phyloP scores from a whole-genome alignment of 2,329 filamentous ascomycete species.

The Exophiala sideris region DNA sequence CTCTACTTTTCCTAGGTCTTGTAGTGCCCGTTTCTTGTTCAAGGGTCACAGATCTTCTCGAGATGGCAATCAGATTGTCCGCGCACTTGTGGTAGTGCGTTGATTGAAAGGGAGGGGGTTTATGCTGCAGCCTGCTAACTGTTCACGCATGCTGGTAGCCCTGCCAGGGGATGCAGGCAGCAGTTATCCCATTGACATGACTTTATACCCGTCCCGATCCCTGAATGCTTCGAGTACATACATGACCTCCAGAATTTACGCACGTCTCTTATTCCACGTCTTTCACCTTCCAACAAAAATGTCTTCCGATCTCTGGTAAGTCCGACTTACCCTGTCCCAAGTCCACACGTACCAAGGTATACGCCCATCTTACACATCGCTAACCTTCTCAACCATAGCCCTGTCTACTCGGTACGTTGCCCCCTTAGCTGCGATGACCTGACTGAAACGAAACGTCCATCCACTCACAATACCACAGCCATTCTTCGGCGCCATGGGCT shows the following conservation, averaged over 20 bases:
- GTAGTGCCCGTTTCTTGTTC: no score
- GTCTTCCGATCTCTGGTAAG: slow-evolving; percentile 79
- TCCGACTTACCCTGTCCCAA: slow-evolving; percentile 39
- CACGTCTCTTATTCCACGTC: neutral
- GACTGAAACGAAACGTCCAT: neutral
- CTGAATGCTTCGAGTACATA: neutral
- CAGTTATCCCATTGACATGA: neutral
- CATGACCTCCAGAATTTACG: neutral
- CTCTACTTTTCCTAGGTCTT: no score
- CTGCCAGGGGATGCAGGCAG: neutral
- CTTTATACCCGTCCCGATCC: neutral
- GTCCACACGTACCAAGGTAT: slow-evolving; percentile 6
- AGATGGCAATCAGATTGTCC: neutral
- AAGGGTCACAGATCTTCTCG: no score
- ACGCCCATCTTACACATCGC: no score
- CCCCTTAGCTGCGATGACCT: neutral
- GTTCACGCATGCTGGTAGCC: neutral
- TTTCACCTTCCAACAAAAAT: slow-evolving; percentile 51
- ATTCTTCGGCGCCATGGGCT: slow-evolving; percentile 98
- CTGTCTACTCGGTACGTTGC: slow-evolving; percentile 90
- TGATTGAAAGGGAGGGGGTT: no score
- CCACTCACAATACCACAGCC: slow-evolving; percentile 49
- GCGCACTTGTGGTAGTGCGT: neutral
- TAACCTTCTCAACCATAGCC: slow-evolving; percentile 53
- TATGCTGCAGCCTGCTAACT: neutral